Conservation (phyloP, 2,329 filamentous ascomycete genomes). For the Davidsoniella australis region DNA sequence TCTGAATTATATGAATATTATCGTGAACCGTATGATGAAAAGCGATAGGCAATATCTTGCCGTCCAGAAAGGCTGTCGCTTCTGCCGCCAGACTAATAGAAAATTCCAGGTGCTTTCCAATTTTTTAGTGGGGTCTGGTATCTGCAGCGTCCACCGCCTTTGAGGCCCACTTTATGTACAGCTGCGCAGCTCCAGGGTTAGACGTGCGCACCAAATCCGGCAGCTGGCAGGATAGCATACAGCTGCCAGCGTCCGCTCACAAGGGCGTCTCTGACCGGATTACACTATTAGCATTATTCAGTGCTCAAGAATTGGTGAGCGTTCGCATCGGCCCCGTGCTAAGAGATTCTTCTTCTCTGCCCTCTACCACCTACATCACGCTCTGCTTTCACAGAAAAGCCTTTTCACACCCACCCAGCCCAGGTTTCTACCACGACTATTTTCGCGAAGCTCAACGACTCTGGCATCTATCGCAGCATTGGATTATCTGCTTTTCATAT, state of each 20-base stretch:
- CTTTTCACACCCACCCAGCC: too few species aligned
- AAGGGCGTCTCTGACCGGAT: not conserved
- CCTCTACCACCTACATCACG: not conserved
- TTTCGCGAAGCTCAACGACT: not conserved
- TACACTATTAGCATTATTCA: not conserved
- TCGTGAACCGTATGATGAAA: not conserved
- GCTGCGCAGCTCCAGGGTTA: slow-evolving; percentile 8
- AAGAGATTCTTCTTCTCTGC: slow-evolving; percentile 1
- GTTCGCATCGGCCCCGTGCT: slow-evolving; percentile 12
- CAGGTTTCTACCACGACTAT: too few species aligned
- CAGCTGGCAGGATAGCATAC: not conserved
- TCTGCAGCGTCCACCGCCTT: slow-evolving; percentile 11
- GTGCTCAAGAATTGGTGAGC: slow-evolving; percentile 9
- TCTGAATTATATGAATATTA: not conserved
- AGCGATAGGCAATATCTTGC: not conserved
- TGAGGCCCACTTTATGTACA: slow-evolving; percentile 2
- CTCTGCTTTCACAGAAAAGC: too few species aligned
- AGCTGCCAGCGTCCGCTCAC: not conserved
- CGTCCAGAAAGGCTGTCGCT: not conserved
- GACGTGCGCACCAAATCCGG: not conserved
- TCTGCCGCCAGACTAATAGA: slow-evolving; percentile 7
- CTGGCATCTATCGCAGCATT: not conserved
- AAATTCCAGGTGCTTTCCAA: slow-evolving; percentile 8
- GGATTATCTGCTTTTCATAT: not conserved
- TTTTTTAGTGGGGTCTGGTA: slow-evolving; percentile 13